Conservation (phyloP, 768 basidiomycete genomes). For the Termitomyces sp. region DNA sequence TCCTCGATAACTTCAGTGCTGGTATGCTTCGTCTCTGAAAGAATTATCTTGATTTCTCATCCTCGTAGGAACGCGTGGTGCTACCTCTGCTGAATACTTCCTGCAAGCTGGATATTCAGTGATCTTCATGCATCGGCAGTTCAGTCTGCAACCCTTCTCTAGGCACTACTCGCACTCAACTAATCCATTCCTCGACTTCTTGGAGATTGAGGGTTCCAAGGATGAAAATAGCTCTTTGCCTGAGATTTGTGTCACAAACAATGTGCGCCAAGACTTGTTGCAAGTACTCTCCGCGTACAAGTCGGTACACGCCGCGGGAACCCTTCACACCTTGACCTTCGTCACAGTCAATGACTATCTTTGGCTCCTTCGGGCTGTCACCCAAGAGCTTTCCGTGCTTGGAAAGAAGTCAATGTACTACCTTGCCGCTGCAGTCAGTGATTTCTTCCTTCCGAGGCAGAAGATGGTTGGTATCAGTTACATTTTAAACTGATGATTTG, state of each 20-base stretch:
- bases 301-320: constrained; percentile 64
- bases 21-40: constrained; percentile 42
- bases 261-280: constrained; percentile 61
- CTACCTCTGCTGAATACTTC: constrained; percentile 98
- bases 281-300: constrained; percentile 78
- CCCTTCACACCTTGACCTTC: constrained; percentile 82
- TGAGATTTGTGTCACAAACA: constrained; percentile 59
- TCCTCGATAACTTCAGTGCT: constrained; percentile 98
- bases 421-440: constrained; percentile 95
- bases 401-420: constrained; percentile 85
- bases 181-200: constrained; percentile 94
- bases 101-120: constrained; percentile 92
- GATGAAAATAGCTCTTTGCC: constrained; percentile 24
- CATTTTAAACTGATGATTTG: not conserved
- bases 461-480: constrained; percentile 60
- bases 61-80: constrained; percentile 83
- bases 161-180: constrained; percentile 97
- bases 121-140: constrained; percentile 97
- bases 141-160: constrained; percentile 96
- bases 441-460: constrained; percentile 92
- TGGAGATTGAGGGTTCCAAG: constrained; percentile 53
- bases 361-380: constrained; percentile 81
- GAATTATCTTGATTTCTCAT: constrained; percentile 3
- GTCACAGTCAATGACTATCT: constrained; percentile 96
- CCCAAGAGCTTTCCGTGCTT: constrained; percentile 67